phyloP scores from a whole-genome alignment of 768 basidiomycete species.

The Daedaleopsis nitida region DNA sequence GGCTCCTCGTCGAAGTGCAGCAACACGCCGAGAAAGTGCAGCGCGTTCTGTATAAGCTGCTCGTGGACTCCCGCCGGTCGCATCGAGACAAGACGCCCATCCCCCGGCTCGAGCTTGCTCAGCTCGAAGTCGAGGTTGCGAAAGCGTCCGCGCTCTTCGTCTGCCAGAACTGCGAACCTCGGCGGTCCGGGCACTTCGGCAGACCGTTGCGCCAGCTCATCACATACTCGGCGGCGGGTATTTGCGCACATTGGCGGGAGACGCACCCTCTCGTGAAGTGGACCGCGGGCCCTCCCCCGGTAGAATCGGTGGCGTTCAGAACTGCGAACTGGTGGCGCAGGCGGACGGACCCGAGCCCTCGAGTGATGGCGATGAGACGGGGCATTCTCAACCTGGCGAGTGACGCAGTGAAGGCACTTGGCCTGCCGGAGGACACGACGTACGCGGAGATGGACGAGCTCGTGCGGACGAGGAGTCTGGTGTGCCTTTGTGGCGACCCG shows the following conservation, averaged over 20 bases:
- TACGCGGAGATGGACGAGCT: not conserved
- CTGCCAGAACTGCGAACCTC: too few relatives aligned
- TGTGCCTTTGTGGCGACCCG: not conserved
- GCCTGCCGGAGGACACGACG: not conserved
- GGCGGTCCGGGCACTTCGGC: too few relatives aligned
- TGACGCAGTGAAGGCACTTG: not conserved
- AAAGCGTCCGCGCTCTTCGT: too few relatives aligned
- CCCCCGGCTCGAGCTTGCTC: too few relatives aligned
- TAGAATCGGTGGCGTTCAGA: too few relatives aligned
- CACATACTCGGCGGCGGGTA: not conserved
- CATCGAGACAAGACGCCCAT: too few relatives aligned
- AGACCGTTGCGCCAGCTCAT: too few relatives aligned
- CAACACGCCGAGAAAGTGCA: not conserved
- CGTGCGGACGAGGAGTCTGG: not conserved
- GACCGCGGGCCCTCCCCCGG: not conserved
- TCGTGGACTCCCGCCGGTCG: too few relatives aligned
- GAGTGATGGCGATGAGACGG: not conserved
- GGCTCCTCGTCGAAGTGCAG: not conserved
- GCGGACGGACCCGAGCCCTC: not conserved
- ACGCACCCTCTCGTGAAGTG: slow-evolving; percentile 1
- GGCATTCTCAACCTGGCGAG: not conserved
- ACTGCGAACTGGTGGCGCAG: not conserved
- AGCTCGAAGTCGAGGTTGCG: too few relatives aligned
- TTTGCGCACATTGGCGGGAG: not conserved
- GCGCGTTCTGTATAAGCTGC: not conserved